phyloP scores from a whole-genome alignment of 257 asterid genomes.

The Apocynum venetum region DNA sequence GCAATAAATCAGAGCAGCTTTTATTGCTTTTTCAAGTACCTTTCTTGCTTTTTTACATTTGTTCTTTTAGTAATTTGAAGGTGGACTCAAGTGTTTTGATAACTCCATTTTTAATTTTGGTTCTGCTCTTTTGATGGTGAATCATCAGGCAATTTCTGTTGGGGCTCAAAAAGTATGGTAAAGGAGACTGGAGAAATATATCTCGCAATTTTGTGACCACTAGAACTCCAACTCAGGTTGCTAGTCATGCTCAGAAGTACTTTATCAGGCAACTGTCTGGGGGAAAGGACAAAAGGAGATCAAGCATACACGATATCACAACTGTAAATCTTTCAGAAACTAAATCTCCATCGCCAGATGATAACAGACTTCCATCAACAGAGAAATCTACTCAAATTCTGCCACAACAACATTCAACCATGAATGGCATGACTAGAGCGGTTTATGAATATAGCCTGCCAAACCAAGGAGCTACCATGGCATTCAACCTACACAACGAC shows the following conservation, averaged over 20 bases:
- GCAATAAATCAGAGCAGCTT: not conserved
- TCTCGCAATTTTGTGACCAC: slow-evolving; percentile 78
- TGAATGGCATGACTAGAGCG: slow-evolving; percentile 27
- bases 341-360: slow-evolving; percentile 36
- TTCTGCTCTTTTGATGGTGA: slow-evolving; percentile 13
- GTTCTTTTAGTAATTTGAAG: not conserved
- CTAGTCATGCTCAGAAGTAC: slow-evolving; percentile 94
- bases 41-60: not conserved
- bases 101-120: not conserved
- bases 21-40: not conserved
- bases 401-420: slow-evolving; percentile 21
- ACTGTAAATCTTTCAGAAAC: slow-evolving; percentile 49
- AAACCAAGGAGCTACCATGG: slow-evolving; percentile 39
- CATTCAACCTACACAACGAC: slow-evolving; percentile 33
- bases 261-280: slow-evolving; percentile 85
- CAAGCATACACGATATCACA: slow-evolving; percentile 90
- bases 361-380: slow-evolving; percentile 24
- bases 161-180: slow-evolving; percentile 90
- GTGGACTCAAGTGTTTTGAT: not conserved
- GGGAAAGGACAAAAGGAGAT: slow-evolving; percentile 85
- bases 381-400: slow-evolving; percentile 27
- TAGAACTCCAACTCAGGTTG: slow-evolving; percentile 91
- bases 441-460: slow-evolving; percentile 29
- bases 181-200: slow-evolving; percentile 95
- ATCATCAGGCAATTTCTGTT: slow-evolving; percentile 62